Conservation (phyloP, 441 rosid species). For the Populus hybrid region DNA sequence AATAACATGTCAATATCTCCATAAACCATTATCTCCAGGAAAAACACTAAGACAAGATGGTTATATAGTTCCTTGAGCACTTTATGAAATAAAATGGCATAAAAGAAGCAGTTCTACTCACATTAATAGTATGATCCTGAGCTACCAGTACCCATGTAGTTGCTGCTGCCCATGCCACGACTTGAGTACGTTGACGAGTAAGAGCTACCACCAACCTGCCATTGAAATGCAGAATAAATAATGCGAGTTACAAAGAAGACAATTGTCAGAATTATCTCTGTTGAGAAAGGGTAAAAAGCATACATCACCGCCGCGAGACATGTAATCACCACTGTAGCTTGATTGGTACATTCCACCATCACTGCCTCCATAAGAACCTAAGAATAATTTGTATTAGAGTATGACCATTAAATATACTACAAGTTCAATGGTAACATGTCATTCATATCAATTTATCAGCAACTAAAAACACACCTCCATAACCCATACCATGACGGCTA, state of each 20-base stretch:
- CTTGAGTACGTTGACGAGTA: conserved; percentile 80
- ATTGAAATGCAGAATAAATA: conserved; percentile 14
- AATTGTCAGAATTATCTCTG: not conserved
- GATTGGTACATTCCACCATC: conserved; percentile 84
- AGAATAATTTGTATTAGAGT: conserved; percentile 19
- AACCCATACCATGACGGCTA: conserved; percentile 74
- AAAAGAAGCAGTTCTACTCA: conserved; percentile 30
- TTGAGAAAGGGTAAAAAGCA: conserved; percentile 16
- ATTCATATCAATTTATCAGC: conserved; percentile 5
- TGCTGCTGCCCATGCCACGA: conserved; percentile 78
- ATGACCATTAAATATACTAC: not conserved
- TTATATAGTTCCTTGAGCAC: conserved; percentile 20
- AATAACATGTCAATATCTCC: conserved; percentile 35
- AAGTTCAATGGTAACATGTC: conserved; percentile 1
- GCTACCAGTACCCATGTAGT: conserved; percentile 77
- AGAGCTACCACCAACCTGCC: conserved; percentile 84
- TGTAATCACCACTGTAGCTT: conserved; percentile 66
- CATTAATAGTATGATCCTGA: conserved; percentile 88
- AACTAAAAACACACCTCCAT: conserved; percentile 58
- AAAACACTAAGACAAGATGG: conserved; percentile 22
- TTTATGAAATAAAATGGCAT: conserved; percentile 15
- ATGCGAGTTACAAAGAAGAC: not conserved
- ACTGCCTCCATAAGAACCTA: conserved; percentile 78
- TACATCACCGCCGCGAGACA: conserved; percentile 81
- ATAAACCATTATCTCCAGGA: conserved; percentile 29